Conservation (phyloP, 176 grass and related monocot genomes). For the Thalia dealbata region DNA sequence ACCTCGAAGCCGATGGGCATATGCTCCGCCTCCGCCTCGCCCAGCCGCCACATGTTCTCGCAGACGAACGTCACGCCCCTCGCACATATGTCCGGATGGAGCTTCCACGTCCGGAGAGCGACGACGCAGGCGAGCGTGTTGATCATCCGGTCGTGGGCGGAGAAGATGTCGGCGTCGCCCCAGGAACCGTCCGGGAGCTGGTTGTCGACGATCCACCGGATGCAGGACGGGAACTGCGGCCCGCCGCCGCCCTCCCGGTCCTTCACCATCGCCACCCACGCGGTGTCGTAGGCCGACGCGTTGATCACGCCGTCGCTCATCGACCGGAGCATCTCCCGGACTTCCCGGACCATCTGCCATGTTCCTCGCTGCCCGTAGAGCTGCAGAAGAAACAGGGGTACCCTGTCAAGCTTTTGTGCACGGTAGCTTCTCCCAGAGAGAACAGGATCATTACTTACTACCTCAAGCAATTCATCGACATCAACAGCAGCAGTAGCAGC, state of each 20-base stretch:
- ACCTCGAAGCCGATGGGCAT: conserved; percentile 97
- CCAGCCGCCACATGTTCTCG: conserved; percentile 68
- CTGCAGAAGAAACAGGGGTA: not conserved
- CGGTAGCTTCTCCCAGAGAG: not conserved
- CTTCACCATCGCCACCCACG: conserved; percentile 49
- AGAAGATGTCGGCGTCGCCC: conserved; percentile 37
- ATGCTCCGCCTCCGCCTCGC: conserved; percentile 43
- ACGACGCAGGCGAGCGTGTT: conserved; percentile 50
- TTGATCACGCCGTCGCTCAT: conserved; percentile 34
- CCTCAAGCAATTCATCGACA: no score
- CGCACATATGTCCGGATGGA: conserved; percentile 25
- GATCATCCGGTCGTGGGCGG: conserved; percentile 39
- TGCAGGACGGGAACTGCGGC: conserved; percentile 38
- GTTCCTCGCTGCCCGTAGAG: not conserved
- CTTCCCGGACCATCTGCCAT: conserved; percentile 1
- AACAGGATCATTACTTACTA: no score
- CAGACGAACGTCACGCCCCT: conserved; percentile 54
- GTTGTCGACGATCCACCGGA: conserved; percentile 47
- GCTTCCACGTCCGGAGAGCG: conserved; percentile 48
- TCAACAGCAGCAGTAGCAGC: no score
- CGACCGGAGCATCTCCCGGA: conserved; percentile 16
- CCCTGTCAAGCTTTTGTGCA: not conserved
- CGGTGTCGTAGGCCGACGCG: conserved; percentile 51
- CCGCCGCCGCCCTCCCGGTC: not conserved
- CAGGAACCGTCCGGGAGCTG: conserved; percentile 52